Base-by-base conservation (phyloP, 2,329 filamentous ascomycete species). In the Plectosphaerella plurivora region DNA sequence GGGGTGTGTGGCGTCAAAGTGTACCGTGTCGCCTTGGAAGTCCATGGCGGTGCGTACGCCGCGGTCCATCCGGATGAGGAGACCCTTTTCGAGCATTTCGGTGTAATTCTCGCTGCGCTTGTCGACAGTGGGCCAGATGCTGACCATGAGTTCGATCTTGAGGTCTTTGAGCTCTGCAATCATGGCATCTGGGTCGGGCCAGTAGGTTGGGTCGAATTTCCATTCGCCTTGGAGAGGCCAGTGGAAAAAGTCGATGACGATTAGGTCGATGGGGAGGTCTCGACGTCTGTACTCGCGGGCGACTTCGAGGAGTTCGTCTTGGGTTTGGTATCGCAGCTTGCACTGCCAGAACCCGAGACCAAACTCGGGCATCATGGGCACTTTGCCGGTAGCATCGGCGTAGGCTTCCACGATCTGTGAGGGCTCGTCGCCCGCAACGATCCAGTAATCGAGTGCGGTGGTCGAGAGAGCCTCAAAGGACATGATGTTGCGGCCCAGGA, bases 321-420 rank as follows among this genome's bases (percentile, higher is more conserved):
- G 84, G 0, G 79, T 86, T 63, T 82, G 79, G 58, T 87, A 87
- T 1, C 83, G 73, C 11, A 87, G 68, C 64, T 85, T 87, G 65
- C 82, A 86, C 61, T 87, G 84, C 83, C 83, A 87, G 61, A 87
- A 87, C 0, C 84, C 84, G 0, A 87, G 71, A 0, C 83, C 83
- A 58, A 85, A 86, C 58, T 86, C 83, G 2, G 84, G 84, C 83
- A 87, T 87, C 77, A 81, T 79, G 0, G 82, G 82, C 0, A 78
- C 79, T 41, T 72, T 77, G 0, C 82, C 82, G 0, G 81, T 82
- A 4, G 72, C 77, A 3, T 67, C 65, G 0, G 76, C 75, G 59
- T 84, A 85, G 0, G 74, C 71, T 55, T 80, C 70, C 11, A 76
- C 73, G 44, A 85, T 82, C 44, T 78, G 70, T 0, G 70, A 68